These are phyloP conservation scores for Uronychia binucleata DNA, from an alignment of 73 alveolate species.

Conservation along the genomic window DNA sequence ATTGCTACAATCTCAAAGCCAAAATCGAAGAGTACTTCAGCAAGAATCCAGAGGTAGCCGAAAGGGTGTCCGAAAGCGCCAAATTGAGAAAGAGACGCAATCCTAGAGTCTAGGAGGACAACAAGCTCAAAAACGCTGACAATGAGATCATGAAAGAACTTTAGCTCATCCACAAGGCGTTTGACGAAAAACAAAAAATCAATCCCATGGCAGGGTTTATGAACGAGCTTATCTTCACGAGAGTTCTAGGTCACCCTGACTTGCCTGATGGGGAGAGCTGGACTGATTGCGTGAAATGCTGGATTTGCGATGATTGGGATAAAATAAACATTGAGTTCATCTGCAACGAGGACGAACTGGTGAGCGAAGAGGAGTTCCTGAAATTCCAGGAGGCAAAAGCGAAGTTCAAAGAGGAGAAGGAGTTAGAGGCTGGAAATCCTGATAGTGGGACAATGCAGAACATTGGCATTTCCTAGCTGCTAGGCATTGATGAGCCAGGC, in stretches of 20 bases:
- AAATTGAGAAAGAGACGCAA: neutral
- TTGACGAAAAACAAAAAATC: constrained; percentile 25
- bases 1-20: neutral
- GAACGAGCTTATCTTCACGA: constrained; percentile 46
- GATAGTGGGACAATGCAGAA: neutral
- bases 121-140: no score
- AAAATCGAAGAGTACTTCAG: neutral
- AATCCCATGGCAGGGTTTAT: constrained; percentile 55
- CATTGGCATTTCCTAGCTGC: neutral
- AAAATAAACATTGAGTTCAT: constrained; percentile 19
- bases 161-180: neutral
- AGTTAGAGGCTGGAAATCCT: neutral
- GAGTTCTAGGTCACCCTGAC: constrained; percentile 41
- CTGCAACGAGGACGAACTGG: constrained; percentile 9
- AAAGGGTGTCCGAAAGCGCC: neutral
- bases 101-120: neutral
- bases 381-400: neutral
- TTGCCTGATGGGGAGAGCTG: constrained; percentile 35
- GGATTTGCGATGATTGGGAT: constrained; percentile 77
- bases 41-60: neutral
- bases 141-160: neutral
- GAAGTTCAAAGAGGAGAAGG: neutral
- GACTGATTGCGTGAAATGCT: constrained; percentile 57
- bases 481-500: neutral
- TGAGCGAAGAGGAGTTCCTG: neutral